Conservation (phyloP, 371 early-diverging fungal species). For the Dinochytrium kinnereticum region DNA sequence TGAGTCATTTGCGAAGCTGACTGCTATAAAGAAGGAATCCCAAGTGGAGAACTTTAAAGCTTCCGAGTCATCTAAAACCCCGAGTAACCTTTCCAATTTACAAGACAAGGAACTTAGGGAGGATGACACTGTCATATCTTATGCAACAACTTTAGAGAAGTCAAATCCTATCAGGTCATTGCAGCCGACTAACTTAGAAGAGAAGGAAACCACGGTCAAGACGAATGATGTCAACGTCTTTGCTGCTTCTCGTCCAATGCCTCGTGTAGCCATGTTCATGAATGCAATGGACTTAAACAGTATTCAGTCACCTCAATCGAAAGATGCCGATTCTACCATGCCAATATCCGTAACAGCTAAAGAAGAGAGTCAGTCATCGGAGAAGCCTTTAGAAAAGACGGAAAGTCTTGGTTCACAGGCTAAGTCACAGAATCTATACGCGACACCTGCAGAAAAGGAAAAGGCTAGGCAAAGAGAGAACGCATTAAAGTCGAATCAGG, state of each 20-base stretch:
- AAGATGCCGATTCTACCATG: no score
- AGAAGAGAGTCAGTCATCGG: neutral
- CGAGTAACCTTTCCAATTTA: no score
- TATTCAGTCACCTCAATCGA: neutral
- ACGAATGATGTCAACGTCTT: constrained; percentile 4
- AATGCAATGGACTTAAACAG: constrained; percentile 20
- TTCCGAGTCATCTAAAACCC: no score
- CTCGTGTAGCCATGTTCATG: constrained; percentile 19
- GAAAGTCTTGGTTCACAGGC: neutral
- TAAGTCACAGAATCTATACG: neutral
- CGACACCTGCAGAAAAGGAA: constrained; percentile 15
- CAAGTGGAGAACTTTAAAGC: no score
- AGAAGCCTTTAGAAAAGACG: neutral
- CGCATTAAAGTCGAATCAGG: constrained; percentile 15
- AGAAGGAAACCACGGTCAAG: neutral
- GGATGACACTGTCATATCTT: no score
- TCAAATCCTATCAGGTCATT: neutral
- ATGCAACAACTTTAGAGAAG: neutral
- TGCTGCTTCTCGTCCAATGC: neutral
- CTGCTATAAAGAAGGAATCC: no score
- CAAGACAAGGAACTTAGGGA: no score
- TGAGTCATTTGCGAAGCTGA: no score
- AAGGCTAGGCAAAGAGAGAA: constrained; percentile 1
- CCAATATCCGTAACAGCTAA: neutral
- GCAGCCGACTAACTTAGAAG: neutral